Percentiles rank a stretch among this genome's conserved stretches.
Evolutionary conservation across 2,329 filamentous ascomycete species (phyloP).

Genomic region (Fusarium globosum): DNA sequence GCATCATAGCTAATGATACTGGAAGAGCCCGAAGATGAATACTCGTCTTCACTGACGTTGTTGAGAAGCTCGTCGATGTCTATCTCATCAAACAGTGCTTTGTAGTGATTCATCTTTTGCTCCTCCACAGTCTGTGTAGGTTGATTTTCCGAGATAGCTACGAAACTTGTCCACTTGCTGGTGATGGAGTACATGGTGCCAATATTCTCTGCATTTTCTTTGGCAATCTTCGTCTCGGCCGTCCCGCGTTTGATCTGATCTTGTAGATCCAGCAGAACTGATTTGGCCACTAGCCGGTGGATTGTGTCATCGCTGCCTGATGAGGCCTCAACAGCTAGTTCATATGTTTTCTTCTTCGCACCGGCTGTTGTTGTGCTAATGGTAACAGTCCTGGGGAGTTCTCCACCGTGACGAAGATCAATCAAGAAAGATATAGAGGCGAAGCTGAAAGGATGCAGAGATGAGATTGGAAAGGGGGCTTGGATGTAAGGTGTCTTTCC

Average conservation of each 20-base stretch:
- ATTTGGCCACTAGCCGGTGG: rapidly evolving
- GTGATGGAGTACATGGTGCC: background rate
- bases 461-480: background rate
- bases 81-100: rapidly evolving
- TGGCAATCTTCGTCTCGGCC: rapidly evolving
- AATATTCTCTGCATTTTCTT: background rate
- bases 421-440: background rate
- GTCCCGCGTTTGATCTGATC: rapidly evolving
- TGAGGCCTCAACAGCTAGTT: rapidly evolving
- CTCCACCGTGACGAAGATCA: rapidly evolving
- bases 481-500: background rate
- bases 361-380: rapidly evolving
- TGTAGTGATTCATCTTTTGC: background rate
- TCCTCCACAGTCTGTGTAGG: rapidly evolving
- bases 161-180: background rate
- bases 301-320: rapidly evolving
- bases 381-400: rapidly evolving
- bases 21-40: background rate
- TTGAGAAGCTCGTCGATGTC: background rate
- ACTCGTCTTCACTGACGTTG: background rate
- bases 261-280: rapidly evolving
- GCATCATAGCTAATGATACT: background rate
- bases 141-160: rapidly evolving
- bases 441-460: background rate
- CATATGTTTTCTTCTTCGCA: rapidly evolving